Evolutionary conservation across 164 flowering plant genomes (phyloP).

Genomic region (Sedum album): DNA sequence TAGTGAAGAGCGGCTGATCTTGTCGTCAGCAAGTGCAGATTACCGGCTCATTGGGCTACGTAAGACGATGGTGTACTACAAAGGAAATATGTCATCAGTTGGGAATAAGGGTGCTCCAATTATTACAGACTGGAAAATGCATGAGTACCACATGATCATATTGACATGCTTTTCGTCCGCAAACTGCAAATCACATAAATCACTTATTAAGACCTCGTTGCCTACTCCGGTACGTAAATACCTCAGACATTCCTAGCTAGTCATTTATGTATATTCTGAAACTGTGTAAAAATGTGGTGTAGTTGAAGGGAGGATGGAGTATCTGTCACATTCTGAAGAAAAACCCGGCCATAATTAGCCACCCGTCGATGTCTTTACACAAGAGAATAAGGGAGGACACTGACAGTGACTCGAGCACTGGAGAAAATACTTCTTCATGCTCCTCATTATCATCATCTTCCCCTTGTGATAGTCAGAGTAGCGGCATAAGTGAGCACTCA

Average conservation of each 20-base stretch:
- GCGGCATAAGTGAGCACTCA: background rate
- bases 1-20: constrained; percentile 41
- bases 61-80: constrained; percentile 58
- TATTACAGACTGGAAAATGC: constrained; percentile 76
- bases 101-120: background rate
- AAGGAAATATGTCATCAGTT: constrained; percentile 30
- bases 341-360: background rate
- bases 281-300: background rate
- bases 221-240: background rate
- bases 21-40: constrained; percentile 12
- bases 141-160: constrained; percentile 49
- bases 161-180: background rate
- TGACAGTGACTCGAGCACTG: background rate
- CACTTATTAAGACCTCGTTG: background rate
- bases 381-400: background rate
- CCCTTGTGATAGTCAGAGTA: background rate
- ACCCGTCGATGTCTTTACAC: background rate
- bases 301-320: background rate
- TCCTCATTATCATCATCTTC: background rate
- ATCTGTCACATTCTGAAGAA: background rate
- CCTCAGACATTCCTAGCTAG: background rate
- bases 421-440: no score
- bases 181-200: background rate
- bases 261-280: background rate
- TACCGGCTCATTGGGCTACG: constrained; percentile 42